Conservation (phyloP, 176 grass and related monocot species). For the Poa annua region DNA sequence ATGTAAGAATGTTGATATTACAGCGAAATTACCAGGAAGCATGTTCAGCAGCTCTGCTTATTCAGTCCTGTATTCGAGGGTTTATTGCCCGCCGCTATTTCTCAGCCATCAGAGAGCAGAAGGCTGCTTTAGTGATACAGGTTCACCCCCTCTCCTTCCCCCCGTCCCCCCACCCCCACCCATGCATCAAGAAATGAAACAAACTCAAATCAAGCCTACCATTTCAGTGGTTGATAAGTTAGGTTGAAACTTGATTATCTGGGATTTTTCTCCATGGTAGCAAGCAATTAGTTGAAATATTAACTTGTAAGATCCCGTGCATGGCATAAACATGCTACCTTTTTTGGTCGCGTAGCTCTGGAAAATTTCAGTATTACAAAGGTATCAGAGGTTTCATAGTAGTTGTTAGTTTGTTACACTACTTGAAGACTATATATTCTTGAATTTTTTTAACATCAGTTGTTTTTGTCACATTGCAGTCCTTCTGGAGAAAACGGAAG, state of each 20-base stretch:
- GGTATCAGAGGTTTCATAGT: slow-evolving; percentile 9
- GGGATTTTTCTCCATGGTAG: neutral
- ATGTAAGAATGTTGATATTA: slow-evolving; percentile 63
- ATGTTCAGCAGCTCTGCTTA: slow-evolving; percentile 59
- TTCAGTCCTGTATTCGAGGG: slow-evolving; percentile 78
- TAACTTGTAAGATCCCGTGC: slow-evolving; percentile 18
- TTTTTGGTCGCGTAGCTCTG: neutral
- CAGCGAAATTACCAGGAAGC: slow-evolving; percentile 54
- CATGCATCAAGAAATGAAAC: slow-evolving; percentile 4
- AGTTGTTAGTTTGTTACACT: neutral
- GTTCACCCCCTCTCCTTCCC: slow-evolving; percentile 27
- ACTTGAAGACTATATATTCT: neutral
- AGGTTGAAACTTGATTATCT: slow-evolving; percentile 23
- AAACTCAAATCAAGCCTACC: slow-evolving; percentile 1
- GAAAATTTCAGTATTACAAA: slow-evolving; percentile 7
- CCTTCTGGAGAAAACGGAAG: slow-evolving; percentile 76
- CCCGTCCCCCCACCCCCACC: neutral
- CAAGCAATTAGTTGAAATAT: slow-evolving; percentile 15
- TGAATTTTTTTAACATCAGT: slow-evolving; percentile 9
- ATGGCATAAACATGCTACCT: neutral
- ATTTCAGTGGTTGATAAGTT: neutral
- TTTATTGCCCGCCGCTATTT: slow-evolving; percentile 63
- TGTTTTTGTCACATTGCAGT: slow-evolving; percentile 46
- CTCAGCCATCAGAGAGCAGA: slow-evolving; percentile 67
- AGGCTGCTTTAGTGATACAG: slow-evolving; percentile 77